Evolutionary conservation across 2,329 filamentous ascomycete genomes (phyloP), one percentile per base, ranked within the genome.

Genomic region (Zymoseptoria ardabiliae): DNA sequence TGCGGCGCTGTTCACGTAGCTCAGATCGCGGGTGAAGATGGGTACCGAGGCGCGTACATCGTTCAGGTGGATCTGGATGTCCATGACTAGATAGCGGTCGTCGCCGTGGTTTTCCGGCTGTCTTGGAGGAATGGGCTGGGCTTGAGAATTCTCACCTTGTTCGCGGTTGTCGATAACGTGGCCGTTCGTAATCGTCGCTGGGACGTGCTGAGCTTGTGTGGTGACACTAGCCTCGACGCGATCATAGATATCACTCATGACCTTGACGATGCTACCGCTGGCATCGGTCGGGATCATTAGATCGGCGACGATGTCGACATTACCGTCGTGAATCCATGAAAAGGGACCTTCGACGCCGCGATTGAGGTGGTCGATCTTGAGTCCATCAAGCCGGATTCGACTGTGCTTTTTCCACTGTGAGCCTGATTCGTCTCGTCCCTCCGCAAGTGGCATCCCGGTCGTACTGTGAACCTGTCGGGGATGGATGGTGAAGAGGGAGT

Each of bases 171-270:
- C 61, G 35, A 66, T 68, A 52, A 60, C 67, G 41, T 65, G 63
- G 30, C 49, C 54, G 45, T 58, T 58, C 41, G 60, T 56, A 20
- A 53, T 54, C n/a, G 57, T 54, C 19, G 56, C 50, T 23, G 66
- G 55, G 4, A 55, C 60, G 30, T 61, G 58, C 52, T 53, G 60
- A 45, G 55, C 61, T 21, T 59, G 58, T 56, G 66, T 54, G 1
- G 87, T 91, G 21, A 97, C 91, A 0, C 91, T 91, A 50, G 94
- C 91, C 75, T 99, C 94, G 71, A 99, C 84, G 62, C 91, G 89
- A 73, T 97, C 93, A 74, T 97, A 97, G 69, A 99, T 92, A 71
- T 97, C 92, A n/a, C 89, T 87, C 83, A 99, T 89, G 52, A 97
- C 91, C 73, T 97, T 97, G 22, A 88, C 88, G 58, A 99, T 87